Base-by-base conservation (phyloP, 2,329 filamentous ascomycete species). In the Bipolaris oryzae region DNA sequence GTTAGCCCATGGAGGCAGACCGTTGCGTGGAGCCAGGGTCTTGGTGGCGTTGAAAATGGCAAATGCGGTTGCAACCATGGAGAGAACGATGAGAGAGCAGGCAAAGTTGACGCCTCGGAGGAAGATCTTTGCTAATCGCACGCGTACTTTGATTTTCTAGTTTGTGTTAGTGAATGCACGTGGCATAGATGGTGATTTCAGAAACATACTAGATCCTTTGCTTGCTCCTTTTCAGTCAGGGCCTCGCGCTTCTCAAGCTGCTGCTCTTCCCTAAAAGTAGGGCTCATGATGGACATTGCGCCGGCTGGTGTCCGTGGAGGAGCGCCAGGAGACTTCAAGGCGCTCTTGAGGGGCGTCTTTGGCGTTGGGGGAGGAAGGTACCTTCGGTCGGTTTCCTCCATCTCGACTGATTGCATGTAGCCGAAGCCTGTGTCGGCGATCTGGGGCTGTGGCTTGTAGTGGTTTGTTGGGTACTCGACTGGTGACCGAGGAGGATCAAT, bases 51-150 rank as follows among this genome's bases (percentile, higher is more conserved):
- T 92, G 86, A 99, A 99, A 76, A 99, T 93, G 66, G 87, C 81
- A 72, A 99, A 91, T 3, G 91, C 92, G n/a, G 91, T 86, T 13
- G 90, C 88, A 51, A 99, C 81, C 86, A 99, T 94, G 60, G 92
- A 84, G 55, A 99, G 85, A 64, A 99, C 91, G 74, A 99, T 97
- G 58, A 98, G 84, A 76, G 91, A 94, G 82, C 95, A 99, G 77
- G 91, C 92, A 78, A 99, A 98, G 83, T 94, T 97, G 79, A 98
- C 90, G 54, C 92, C 89, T 64, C 95, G 89, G n/a, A 99, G 87
- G 61, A 96, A 86, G 69, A 98, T 89, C 81, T 99, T 99, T 67
- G 94, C 95, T 77, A 98, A 84, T 44, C 95, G 88, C 33, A 98
- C 93, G 66, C 92, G 87, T 34, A 89, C 89, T 81, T 97, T 98